phyloP scores from a whole-genome alignment of 768 basidiomycete genomes.

The Leccinum barrowsii region DNA sequence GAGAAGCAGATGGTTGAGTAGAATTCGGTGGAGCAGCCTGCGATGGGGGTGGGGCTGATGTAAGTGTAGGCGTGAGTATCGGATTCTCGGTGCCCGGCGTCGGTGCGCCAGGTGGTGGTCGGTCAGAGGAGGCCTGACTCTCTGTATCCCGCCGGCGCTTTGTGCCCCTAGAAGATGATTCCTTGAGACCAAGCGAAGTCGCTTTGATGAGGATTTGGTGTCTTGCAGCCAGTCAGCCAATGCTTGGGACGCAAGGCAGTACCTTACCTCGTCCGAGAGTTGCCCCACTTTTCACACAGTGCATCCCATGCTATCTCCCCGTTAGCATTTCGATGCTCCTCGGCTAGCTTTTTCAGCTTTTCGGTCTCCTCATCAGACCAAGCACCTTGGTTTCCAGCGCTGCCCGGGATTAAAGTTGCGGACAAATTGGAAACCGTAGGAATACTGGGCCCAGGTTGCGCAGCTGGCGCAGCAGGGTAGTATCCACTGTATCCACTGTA shows the following conservation, averaged over 20 bases:
- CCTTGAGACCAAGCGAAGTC: conserved; percentile 73
- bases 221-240: conserved; percentile 36
- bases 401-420: conserved; percentile 17
- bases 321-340: conserved; percentile 52
- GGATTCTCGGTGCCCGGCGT: conserved; percentile 20
- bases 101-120: conserved; percentile 20
- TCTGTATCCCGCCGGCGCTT: conserved; percentile 56
- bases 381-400: conserved; percentile 57
- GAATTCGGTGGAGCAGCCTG: conserved; percentile 31
- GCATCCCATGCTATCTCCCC: conserved; percentile 74
- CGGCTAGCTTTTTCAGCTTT: conserved; percentile 61
- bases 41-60: conserved; percentile 26
- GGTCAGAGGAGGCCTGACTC: conserved; percentile 27
- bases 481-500: conserved; percentile 40
- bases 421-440: conserved; percentile 26
- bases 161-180: conserved; percentile 59
- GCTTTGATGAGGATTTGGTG: conserved; percentile 84
- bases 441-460: conserved; percentile 25
- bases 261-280: conserved; percentile 64
- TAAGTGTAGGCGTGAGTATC: conserved; percentile 12
- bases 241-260: neutral
- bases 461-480: conserved; percentile 25
- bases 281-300: conserved; percentile 71
- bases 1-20: conserved; percentile 23
- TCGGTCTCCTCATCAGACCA: conserved; percentile 81